phyloP scores from a whole-genome alignment of 2,329 filamentous ascomycete species.

The Ceratocystis cacaofunesta region DNA sequence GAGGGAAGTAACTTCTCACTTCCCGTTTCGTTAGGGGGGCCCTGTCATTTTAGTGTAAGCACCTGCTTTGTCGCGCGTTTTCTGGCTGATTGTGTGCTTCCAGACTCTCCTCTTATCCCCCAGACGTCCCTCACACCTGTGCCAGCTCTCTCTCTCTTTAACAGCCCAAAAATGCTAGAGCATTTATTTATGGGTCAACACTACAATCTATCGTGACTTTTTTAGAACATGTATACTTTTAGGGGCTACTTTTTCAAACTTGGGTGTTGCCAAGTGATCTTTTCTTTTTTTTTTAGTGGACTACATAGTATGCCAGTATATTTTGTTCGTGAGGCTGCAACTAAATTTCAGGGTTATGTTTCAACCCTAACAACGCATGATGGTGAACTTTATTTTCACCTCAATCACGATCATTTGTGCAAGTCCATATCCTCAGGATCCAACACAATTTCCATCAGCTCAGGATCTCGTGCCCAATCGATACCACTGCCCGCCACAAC shows the following conservation, averaged over 20 bases:
- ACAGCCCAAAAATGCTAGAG: not conserved
- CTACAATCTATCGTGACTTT: not conserved
- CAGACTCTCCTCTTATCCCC: constrained; percentile 16
- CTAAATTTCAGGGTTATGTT: too few relatives aligned
- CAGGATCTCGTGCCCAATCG: constrained; percentile 60
- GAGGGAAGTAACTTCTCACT: not conserved
- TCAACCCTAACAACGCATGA: not conserved
- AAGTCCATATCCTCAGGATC: constrained; percentile 37
- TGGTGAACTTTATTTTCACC: not conserved
- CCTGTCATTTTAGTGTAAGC: constrained; percentile 9
- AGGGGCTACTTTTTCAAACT: not conserved
- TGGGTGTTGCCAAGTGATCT: not conserved
- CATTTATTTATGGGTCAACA: not conserved
- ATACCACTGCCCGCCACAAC: constrained; percentile 69
- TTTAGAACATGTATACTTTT: not conserved
- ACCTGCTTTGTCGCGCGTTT: constrained; percentile 13
- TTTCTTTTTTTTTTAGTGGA: too few relatives aligned
- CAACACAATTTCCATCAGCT: constrained; percentile 55
- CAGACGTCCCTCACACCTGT: constrained; percentile 17
- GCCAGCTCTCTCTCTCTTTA: constrained; percentile 16
- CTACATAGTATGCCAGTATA: too few relatives aligned
- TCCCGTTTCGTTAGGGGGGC: constrained; percentile 2
- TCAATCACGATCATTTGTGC: not conserved
- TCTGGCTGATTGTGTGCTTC: constrained; percentile 15
- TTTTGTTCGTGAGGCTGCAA: too few relatives aligned